phyloP scores from a whole-genome alignment of 225 moss, liverwort and hornwort species.

The Polytrichum formosum region DNA sequence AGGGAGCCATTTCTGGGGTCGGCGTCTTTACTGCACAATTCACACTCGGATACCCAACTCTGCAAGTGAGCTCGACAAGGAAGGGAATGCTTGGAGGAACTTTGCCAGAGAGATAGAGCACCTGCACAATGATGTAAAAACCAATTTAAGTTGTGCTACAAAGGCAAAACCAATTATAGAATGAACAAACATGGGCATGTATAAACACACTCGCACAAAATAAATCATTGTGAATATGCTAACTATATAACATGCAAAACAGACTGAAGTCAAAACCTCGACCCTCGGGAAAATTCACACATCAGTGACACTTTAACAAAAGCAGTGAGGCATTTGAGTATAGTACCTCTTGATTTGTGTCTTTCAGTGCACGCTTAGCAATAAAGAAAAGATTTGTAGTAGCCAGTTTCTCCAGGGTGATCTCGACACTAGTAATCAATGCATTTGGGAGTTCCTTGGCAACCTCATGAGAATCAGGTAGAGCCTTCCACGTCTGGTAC shows the following conservation, averaged over 20 bases:
- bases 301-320: no score
- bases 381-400: conserved; percentile 88
- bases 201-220: no score
- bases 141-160: no score
- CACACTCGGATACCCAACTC: conserved; percentile 73
- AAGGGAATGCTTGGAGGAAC: conserved; percentile 88
- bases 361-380: conserved; percentile 74
- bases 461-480: conserved; percentile 93
- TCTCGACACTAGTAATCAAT: conserved; percentile 63
- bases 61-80: conserved; percentile 80
- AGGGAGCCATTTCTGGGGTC: conserved; percentile 90
- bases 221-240: no score
- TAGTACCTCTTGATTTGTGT: conserved; percentile 80
- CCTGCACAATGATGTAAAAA: conserved; percentile 19
- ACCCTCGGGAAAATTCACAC: no score
- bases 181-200: no score
- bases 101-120: conserved; percentile 92
- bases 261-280: no score
- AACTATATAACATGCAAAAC: no score
- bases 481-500: conserved; percentile 84
- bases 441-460: conserved; percentile 89
- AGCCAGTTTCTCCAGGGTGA: conserved; percentile 70
- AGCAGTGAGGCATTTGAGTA: no score
- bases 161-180: no score
- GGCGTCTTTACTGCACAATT: conserved; percentile 98